Base-by-base conservation (phyloP, 2,329 filamentous ascomycete genomes). In the Nemania abortiva region DNA sequence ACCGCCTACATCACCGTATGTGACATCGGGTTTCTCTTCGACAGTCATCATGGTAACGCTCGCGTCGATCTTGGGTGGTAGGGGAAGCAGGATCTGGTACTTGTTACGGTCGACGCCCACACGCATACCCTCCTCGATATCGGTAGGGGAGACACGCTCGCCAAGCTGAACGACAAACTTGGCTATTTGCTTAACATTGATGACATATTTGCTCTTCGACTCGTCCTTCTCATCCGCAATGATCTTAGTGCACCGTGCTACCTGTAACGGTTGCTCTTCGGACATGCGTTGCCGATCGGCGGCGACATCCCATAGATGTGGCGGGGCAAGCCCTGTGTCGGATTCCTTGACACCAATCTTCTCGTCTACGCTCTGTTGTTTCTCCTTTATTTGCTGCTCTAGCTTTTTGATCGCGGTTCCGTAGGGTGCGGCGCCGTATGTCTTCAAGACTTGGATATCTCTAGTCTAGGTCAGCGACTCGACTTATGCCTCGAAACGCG, bases 1-100 rank as follows among this genome's bases (percentile, higher is more conserved):
- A 65, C 96, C 96, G 83, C 96, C 96, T 49, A 99, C 95, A 85
- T 99, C 96, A 76, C 96, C 96, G 77, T 99, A 99, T 71, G 96
- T 99, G 70, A 99, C 96, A 81, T 99, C 96, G 18, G 96, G 96
- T 87, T 99, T 99, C 85, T 99, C 96, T 85, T 99, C 96, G 73
- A 99, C 96, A 59, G 96, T 98, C 96, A 99, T 99, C 96, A 99
- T 99, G 47, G 96, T 99, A 74, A 99, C 96, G 75, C 93, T 97
- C 63, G 96, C 95, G 79, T 99, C 96, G 84, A 99, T 99, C 88
- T 98, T 99, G 42, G 96, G 96, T 52, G 96, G 96, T 63, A 99
- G 85, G 42, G 96, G 96, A 56, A 99, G 88, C 82, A 99, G 90
- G 78, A 99, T 99, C 84, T 99, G 96, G 83, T 99, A 99, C 87